A percentile compares a stretch with the other conserved stretches of the same genome.
Conservation (phyloP, 2,329 filamentous ascomycete genomes). For the Elsinoe batatas region DNA sequence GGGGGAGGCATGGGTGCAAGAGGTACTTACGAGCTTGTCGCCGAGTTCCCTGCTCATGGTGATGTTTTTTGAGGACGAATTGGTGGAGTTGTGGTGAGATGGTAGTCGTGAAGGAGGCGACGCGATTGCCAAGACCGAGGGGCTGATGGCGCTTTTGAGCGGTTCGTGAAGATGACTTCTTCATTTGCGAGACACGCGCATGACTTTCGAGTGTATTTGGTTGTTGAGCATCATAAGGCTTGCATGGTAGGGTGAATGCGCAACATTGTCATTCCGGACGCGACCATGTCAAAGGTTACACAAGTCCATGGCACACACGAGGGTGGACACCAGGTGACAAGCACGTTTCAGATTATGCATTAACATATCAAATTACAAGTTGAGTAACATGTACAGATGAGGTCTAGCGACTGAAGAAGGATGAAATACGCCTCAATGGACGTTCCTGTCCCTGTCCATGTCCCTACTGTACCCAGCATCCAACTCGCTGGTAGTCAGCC, state of each 20-base stretch:
- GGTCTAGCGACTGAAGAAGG: background rate
- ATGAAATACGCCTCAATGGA: background rate
- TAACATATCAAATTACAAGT: background rate
- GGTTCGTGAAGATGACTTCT: background rate
- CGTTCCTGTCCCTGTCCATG: constrained; percentile 6
- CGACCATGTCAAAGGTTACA: background rate
- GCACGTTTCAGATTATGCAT: constrained; percentile 6
- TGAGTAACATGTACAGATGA: background rate
- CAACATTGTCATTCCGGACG: no score
- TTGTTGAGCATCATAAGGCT: no score
- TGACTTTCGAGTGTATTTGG: no score
- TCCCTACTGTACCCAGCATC: constrained; percentile 8
- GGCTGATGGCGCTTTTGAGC: constrained; percentile 6
- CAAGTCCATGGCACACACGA: background rate
- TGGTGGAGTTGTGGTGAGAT: background rate
- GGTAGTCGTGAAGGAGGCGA: background rate
- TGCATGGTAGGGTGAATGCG: no score
- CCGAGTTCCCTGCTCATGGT: constrained; percentile 80
- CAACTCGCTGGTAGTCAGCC: background rate
- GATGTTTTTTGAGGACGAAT: background rate
- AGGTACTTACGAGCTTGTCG: constrained; percentile 61
- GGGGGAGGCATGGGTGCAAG: constrained; percentile 13
- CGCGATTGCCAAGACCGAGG: constrained; percentile 12
- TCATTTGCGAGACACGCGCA: no score
- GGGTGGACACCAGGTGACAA: background rate